Base-by-base conservation (phyloP, 164 flowering plant species). In the Tetrastigma voinierianum region DNA sequence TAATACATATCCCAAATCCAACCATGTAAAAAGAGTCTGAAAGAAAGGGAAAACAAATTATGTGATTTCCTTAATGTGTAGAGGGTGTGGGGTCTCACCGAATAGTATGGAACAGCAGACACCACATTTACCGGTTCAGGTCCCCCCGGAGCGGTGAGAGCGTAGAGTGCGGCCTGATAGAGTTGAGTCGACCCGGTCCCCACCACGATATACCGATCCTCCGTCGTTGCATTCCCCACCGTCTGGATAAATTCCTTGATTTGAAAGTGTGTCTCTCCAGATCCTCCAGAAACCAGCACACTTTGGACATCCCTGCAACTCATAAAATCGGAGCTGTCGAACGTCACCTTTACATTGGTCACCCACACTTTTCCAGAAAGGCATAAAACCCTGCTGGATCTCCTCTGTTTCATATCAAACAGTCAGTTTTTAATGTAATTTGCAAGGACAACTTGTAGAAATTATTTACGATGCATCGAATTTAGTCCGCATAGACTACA, bases 111-210 rank as follows among this genome's bases (percentile, higher is more conserved):
- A n/a, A n/a, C n/a, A n/a, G n/a, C n/a, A n/a, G n/a, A n/a, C n/a
- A n/a, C n/a, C n/a, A n/a, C n/a, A 43, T 66, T 74, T 46, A 69
- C 43, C 48, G 82, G 88, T 9, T 65, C 18, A n/a, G 73, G 54
- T 18, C 48, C 65, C 44, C 46, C 68, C 10, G 74, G 21, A 40
- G 67, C 72, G 21, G 51, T 80, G 76, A 10, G 88, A 84, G 63
- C 75, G 49, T 66, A 77, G 2, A 84, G 72, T 24, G 72, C 81
- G 0, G 85, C 86, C 55, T 71, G 78, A 44, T 23, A 70, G 59
- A 84, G 83, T 70, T 84, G 88, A 3, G 81, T 66, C 3, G 86
- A 80, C 19, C 86, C 86, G 1, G 81, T 79, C 64, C 86, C 86
- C 60, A 80, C 81, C 62, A 82, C 77, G 54, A 82, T 44, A 24